Evolutionary conservation across 179 eudicot species (phyloP), one percentile per base, ranked within the genome.

Genomic region (Spergularia azorica): DNA sequence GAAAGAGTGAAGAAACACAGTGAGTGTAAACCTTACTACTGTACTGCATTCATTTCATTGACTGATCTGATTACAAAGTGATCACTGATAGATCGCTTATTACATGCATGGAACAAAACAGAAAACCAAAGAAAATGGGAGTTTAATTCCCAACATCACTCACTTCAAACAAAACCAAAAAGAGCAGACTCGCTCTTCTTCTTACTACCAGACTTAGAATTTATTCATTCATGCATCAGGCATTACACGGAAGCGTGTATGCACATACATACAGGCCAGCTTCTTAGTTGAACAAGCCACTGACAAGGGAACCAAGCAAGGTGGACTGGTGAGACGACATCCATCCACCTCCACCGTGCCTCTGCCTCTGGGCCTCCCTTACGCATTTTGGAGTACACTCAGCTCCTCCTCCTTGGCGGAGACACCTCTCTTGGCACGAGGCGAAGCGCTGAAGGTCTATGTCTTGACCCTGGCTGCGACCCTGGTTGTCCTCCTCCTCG

Each of bases 251-350:
- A 58, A 20, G 3, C 3, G 48, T 36, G 17, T 64, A 36, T 17
- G 4, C 12, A 64, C 68, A 17, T 14, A 26, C 32, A 26, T 26
- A 26, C 48, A 43, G 48, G 6, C 8, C 8, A 5, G 8, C 5
- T 5, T 43, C 73, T 70, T 6, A 70, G 26, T 55, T 46, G 73
- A 76, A 46, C 48, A 76, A 43, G 21, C 67, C 36, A 67, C 73
- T 76, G 58, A 67, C 41, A 52, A 76, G 21, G 66, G 73, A 76
- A 15, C 58, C 66, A 6, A 76, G 43, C 6, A 76, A 12, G 63
- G 73, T 67, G 73, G 58, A 56, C 39, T 41, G 57, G 38, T 2
- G 8, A 0, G 43, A 21, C 9, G 70, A 43, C 10, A 32, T 62
- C 11, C 13, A 64, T 2, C 21, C 39, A 9, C 62, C 48, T 43